Evolutionary conservation across 164 flowering plant species (phyloP).

Genomic region (Nymphaea colorata): DNA sequence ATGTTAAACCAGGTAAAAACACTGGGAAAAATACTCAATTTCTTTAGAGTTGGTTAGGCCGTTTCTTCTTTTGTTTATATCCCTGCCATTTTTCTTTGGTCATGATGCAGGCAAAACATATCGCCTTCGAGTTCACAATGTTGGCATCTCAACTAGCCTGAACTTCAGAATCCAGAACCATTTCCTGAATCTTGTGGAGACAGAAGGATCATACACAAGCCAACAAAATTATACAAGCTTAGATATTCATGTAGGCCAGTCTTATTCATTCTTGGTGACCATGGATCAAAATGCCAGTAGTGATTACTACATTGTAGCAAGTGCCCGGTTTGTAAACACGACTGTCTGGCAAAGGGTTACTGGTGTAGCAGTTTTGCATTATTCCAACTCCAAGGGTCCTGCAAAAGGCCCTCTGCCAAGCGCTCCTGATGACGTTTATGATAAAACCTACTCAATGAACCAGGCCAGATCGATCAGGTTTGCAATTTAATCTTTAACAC

Average conservation of each 20-base stretch:
- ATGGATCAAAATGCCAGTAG: conserved; percentile 92
- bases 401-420: conserved; percentile 82
- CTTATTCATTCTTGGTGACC: conserved; percentile 91
- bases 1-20: conserved; percentile 66
- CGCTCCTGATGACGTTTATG: conserved; percentile 69
- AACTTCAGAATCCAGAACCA: conserved; percentile 94
- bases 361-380: conserved; percentile 81
- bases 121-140: conserved; percentile 82
- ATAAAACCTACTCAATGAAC: conserved; percentile 94
- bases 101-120: conserved; percentile 77
- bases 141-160: conserved; percentile 82
- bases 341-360: conserved; percentile 73
- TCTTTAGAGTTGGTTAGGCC: neutral
- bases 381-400: conserved; percentile 75
- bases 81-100: neutral
- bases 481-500: conserved; percentile 3
- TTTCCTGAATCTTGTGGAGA: conserved; percentile 64
- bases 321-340: conserved; percentile 89
- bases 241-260: conserved; percentile 95
- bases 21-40: neutral
- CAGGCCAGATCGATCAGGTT: conserved; percentile 97
- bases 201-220: conserved; percentile 93
- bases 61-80: too few relatives aligned
- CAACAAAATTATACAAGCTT: conserved; percentile 88
- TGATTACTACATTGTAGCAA: conserved; percentile 95